These are phyloP conservation scores for Plasmodium yoelii DNA, from an alignment of 169 alveolate genomes.

Conservation along the genomic window DNA sequence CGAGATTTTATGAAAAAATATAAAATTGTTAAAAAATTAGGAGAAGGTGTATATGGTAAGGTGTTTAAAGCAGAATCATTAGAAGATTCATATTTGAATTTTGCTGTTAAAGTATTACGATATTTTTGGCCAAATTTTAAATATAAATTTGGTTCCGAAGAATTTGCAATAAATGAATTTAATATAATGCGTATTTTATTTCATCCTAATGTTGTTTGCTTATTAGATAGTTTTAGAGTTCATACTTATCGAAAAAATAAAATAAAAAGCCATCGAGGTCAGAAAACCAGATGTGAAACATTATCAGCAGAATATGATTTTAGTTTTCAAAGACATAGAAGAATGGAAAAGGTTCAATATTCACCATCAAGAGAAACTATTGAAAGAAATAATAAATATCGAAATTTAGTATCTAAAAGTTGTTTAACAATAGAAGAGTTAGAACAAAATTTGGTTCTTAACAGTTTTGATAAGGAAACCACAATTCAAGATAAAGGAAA, in stretches of 20 bases:
- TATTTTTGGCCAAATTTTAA: slow-evolving; percentile 72
- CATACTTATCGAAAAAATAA: slow-evolving; percentile 47
- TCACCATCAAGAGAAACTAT: slow-evolving; percentile 46
- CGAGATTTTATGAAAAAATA: slow-evolving; percentile 73
- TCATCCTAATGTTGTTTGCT: slow-evolving; percentile 70
- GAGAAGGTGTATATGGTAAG: slow-evolving; percentile 87
- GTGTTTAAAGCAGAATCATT: slow-evolving; percentile 79
- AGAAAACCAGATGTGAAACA: slow-evolving; percentile 11
- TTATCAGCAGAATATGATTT: slow-evolving; percentile 63
- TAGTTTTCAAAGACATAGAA: slow-evolving; percentile 41
- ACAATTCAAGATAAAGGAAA: no score
- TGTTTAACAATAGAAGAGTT: slow-evolving; percentile 52
- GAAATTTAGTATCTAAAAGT: slow-evolving; percentile 20
- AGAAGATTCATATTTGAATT: slow-evolving; percentile 60
- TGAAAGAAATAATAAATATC: slow-evolving; percentile 33
- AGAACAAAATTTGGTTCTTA: slow-evolving; percentile 25
- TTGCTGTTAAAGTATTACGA: slow-evolving; percentile 51
- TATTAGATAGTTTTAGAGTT: slow-evolving; percentile 56
- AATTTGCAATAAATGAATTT: slow-evolving; percentile 64
- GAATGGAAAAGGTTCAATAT: slow-evolving; percentile 22
- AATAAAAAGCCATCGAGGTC: slow-evolving; percentile 11
- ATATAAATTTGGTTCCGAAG: slow-evolving; percentile 66
- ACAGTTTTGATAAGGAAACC: slow-evolving; percentile 1
- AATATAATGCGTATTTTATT: slow-evolving; percentile 56
- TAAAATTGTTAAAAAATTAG: slow-evolving; percentile 79